A percentile compares a stretch with the other conserved stretches of the same genome.
phyloP scores from a whole-genome alignment of 805 yeast species.

The Kodamaea restingae region DNA sequence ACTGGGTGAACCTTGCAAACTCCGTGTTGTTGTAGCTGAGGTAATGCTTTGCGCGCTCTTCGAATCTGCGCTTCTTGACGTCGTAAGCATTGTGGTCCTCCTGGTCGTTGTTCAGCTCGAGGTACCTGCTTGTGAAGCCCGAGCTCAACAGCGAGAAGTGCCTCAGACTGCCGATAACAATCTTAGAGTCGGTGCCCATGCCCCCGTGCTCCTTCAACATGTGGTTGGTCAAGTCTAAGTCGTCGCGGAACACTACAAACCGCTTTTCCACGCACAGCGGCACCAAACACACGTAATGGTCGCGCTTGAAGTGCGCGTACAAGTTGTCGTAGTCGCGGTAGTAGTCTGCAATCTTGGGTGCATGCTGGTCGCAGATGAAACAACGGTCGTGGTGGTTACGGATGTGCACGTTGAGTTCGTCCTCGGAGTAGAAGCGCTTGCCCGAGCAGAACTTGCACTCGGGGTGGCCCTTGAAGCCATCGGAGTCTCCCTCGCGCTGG shows the following conservation, averaged over 20 bases:
- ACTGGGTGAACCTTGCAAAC: constrained; percentile 45
- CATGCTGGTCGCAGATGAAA: constrained; percentile 74
- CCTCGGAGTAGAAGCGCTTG: constrained; percentile 78
- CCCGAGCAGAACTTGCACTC: constrained; percentile 75
- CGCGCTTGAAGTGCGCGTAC: constrained; percentile 65
- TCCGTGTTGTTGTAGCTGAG: constrained; percentile 48
- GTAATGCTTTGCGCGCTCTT: constrained; percentile 83
- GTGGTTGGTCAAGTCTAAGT: constrained; percentile 82
- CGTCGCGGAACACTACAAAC: constrained; percentile 88
- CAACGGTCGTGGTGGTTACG: constrained; percentile 85
- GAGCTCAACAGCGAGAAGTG: constrained; percentile 60
- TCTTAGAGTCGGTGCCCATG: constrained; percentile 36
- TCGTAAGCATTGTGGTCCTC: constrained; percentile 41
- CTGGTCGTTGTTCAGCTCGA: constrained; percentile 17
- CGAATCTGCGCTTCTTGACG: constrained; percentile 58
- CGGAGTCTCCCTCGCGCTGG: constrained; percentile 63
- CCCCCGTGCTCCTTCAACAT: constrained; percentile 78
- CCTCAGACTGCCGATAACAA: constrained; percentile 34
- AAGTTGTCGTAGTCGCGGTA: constrained; percentile 73
- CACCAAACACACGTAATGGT: constrained; percentile 76
- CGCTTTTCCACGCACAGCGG: constrained; percentile 79
- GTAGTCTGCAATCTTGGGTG: constrained; percentile 57
- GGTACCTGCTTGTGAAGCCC: constrained; percentile 41
- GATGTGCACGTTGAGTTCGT: constrained; percentile 79
- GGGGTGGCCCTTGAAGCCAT: constrained; percentile 88